Percentiles rank a stretch among this genome's conserved stretches.
Conservation (phyloP, 768 basidiomycete species). For the Cystobasidium onofrii region DNA sequence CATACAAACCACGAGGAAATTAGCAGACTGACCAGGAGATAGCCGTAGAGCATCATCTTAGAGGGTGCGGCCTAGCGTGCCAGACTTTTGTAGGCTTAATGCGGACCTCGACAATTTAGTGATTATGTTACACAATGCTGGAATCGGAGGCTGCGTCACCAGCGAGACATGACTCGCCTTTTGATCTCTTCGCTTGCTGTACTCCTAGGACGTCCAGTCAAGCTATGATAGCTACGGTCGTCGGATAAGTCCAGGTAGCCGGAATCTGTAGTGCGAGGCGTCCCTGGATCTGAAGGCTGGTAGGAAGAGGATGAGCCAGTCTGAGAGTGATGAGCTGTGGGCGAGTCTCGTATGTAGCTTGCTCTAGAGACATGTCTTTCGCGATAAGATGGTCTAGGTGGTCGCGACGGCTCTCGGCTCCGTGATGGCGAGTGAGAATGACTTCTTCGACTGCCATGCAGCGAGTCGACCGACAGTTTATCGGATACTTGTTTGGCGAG, state of each 20-base stretch:
- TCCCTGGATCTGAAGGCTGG: not conserved
- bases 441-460: not conserved
- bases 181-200: conserved; percentile 31
- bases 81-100: too few species aligned
- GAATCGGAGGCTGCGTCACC: not conserved
- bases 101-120: too few species aligned
- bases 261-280: not conserved
- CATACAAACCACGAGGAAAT: too few species aligned
- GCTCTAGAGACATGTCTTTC: not conserved
- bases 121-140: too few species aligned
- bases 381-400: not conserved
- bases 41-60: too few species aligned
- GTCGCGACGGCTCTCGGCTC: not conserved
- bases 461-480: not conserved
- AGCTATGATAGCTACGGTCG: not conserved
- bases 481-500: not conserved
- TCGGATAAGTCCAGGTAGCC: not conserved
- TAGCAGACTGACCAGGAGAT: too few species aligned
- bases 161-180: conserved; percentile 10
- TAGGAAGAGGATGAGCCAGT: not conserved
- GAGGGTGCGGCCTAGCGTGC: too few species aligned
- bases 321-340: not conserved
- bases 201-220: not conserved
- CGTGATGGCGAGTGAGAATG: not conserved
- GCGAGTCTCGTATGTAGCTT: not conserved